Conservation (phyloP, 768 basidiomycete genomes). For the Naganishia antarctica region DNA sequence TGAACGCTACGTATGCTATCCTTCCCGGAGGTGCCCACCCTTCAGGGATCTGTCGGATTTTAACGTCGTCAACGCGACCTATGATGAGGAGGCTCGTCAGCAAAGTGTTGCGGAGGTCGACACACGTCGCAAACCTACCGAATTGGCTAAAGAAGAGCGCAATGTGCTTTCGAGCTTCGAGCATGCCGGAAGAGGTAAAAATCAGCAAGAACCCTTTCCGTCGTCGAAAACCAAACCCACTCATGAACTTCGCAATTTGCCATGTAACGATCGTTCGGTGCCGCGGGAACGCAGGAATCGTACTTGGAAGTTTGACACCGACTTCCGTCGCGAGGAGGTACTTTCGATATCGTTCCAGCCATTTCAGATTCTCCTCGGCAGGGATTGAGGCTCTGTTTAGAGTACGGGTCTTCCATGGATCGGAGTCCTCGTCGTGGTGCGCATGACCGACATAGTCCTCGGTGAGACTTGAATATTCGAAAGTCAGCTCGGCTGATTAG, state of each 20-base stretch:
- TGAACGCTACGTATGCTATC: not conserved
- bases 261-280: not conserved
- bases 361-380: not conserved
- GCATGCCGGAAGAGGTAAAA: not conserved
- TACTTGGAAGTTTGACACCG: not conserved
- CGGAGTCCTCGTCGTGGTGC: not conserved
- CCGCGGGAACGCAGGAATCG: not conserved
- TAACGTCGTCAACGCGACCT: constrained; percentile 8
- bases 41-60: constrained; percentile 8
- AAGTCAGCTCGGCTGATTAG: not conserved
- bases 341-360: not conserved
- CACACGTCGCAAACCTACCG: no score
- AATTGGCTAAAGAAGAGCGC: constrained; percentile 10
- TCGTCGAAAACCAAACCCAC: not conserved
- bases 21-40: constrained; percentile 12
- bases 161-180: not conserved
- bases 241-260: not conserved
- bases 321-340: constrained; percentile 1
- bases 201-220: not conserved
- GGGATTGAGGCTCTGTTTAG: not conserved
- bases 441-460: not conserved
- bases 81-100: no score
- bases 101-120: no score
- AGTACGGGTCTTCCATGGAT: not conserved
- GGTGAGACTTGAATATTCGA: not conserved